Conservation (phyloP, 2,329 filamentous ascomycete species). For the Botryotinia globosa region DNA sequence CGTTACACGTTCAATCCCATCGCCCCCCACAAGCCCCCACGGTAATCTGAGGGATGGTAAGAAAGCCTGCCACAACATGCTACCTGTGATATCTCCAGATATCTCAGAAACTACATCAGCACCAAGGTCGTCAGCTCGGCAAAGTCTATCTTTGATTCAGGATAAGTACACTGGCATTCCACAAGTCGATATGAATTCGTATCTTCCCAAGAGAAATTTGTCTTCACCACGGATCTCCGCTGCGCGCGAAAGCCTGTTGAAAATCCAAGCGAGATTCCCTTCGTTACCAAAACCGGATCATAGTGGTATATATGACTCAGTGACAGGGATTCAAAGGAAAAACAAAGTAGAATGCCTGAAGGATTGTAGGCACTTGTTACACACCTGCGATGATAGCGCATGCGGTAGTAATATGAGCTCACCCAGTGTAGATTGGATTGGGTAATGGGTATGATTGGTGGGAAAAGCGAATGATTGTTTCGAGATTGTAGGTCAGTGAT, state of each 20-base stretch:
- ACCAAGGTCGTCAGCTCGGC: constrained; percentile 1
- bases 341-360: background rate
- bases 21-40: background rate
- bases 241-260: constrained; percentile 5
- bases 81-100: background rate
- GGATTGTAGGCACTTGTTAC: constrained; percentile 2
- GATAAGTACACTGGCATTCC: background rate
- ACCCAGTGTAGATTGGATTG: constrained; percentile 32
- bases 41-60: background rate
- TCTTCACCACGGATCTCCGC: background rate
- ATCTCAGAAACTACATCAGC: background rate
- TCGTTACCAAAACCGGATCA: constrained; percentile 21
- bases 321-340: constrained; percentile 21
- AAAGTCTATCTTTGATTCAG: constrained; percentile 3
- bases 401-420: constrained; percentile 19
- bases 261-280: constrained; percentile 1
- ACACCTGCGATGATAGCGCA: constrained; percentile 25
- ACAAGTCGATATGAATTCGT: background rate
- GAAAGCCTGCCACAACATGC: background rate
- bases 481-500: background rate
- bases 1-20: background rate
- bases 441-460: constrained; percentile 11
- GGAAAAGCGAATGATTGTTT: background rate
- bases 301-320: constrained; percentile 23
- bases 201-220: background rate